Base-by-base conservation (phyloP, 495 filamentous ascomycete genomes). In the Emericellopsis terricola region DNA sequence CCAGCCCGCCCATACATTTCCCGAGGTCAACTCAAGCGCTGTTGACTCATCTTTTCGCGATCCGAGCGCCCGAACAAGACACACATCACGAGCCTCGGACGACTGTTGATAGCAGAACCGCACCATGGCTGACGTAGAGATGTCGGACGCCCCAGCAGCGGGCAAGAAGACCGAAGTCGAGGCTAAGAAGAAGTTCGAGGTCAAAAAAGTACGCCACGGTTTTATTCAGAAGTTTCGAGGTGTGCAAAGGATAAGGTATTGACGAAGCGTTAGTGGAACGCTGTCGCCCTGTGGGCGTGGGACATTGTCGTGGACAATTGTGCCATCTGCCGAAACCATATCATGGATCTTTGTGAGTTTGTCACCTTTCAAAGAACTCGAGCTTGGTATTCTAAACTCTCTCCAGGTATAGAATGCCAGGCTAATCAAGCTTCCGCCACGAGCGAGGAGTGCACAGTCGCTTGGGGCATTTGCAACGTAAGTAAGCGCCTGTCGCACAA, bases 251-350 rank as follows among this genome's bases (percentile, higher is more conserved):
- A 96, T 63, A 97, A 97, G 78, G 87, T 92, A 58, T 34, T 48
- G 46, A 15, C 15, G 30, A 10, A 1, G 15, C 20, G n/a, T 47
- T 45, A 96, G 86, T 99, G 89, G 89, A 96, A 94, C 44, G 89
- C 91, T 1, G 89, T 99, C n/a, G 82, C 89, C 21, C 65, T 99
- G 2, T 99, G 89, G 89, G 91, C 89, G 2, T 99, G 89, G 89
- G 89, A 99, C 56, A 99, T 99, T 34, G 87, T 99, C 9, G 89
- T 99, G 34, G 89, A 99, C 61, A 99, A 99, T 65, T 99, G 89
- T 54, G 89, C 89, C 39, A 99, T 99, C 49, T 99, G 89, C 62
- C 73, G 89, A 45, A 99, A 99, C 49, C 89, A 99, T 51, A 99
- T 99, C 53, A 99, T 99, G 89, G 89, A 99, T 53, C 64, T 99